Evolutionary conservation across 1,284 basidiomycete species (phyloP).

Genomic region (Naganishia albida): DNA sequence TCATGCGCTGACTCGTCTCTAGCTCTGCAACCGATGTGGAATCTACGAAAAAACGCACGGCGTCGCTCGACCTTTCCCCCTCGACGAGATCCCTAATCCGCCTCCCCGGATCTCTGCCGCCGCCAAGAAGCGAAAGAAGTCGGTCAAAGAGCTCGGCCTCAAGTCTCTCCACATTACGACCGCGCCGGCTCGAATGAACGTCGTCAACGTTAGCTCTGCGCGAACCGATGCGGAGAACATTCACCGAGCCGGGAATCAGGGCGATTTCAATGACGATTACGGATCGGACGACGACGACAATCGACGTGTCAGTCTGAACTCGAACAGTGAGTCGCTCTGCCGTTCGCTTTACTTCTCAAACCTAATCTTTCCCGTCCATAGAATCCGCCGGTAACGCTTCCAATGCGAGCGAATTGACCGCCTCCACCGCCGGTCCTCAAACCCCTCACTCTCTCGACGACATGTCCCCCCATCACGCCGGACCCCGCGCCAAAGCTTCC

Average conservation of each 20-base stretch:
- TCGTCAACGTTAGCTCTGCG: neutral
- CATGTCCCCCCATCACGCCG: conserved; percentile 1
- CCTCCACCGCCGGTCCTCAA: conserved; percentile 9
- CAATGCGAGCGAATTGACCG: conserved; percentile 14
- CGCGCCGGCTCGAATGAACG: neutral
- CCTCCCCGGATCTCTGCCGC: neutral
- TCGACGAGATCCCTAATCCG: conserved; percentile 21
- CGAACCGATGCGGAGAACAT: conserved; percentile 11
- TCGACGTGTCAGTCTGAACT: conserved; percentile 24
- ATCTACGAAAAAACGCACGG: conserved; percentile 34
- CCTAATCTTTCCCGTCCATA: neutral
- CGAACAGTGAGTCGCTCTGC: conserved; percentile 6
- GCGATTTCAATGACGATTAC: conserved; percentile 6
- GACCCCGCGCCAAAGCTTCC: conserved; percentile 7
- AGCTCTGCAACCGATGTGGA: conserved; percentile 36
- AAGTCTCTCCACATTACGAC: conserved; percentile 12
- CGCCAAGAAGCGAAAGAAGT: conserved; percentile 28
- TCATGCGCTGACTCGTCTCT: neutral
- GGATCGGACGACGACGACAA: conserved; percentile 4
- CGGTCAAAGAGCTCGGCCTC: conserved; percentile 23
- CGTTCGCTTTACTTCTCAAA: neutral
- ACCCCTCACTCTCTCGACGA: conserved; percentile 11
- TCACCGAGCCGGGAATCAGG: neutral
- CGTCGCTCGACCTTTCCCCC: conserved; percentile 18
- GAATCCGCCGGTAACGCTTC: conserved; percentile 19